These are phyloP conservation scores for Xylariaceae sp. DNA, from an alignment of 2,329 filamentous ascomycete species.

Conservation along the genomic window DNA sequence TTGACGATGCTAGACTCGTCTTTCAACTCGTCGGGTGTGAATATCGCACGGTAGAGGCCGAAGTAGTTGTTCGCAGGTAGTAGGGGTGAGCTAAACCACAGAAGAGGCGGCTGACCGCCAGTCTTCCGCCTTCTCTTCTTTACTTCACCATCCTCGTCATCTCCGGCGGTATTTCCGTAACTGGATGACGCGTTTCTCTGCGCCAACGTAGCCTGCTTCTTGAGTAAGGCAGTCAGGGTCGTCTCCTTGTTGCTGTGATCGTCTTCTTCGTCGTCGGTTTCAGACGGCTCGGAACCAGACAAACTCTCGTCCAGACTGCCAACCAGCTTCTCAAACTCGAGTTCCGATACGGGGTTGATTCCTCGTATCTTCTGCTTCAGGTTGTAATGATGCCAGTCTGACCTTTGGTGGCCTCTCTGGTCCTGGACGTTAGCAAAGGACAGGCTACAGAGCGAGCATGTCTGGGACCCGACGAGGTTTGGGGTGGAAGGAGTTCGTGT, in stretches of 20 bases:
- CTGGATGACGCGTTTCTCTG: conserved; percentile 34
- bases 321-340: conserved; percentile 80
- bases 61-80: conserved; percentile 75
- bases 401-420: conserved; percentile 79
- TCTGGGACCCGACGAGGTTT: conserved; percentile 57
- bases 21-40: conserved; percentile 66
- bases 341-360: conserved; percentile 64
- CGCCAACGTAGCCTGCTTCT: conserved; percentile 72
- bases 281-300: conserved; percentile 76
- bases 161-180: conserved; percentile 44
- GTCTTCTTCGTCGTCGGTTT: conserved; percentile 58
- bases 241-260: conserved; percentile 53
- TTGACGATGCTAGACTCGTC: conserved; percentile 58
- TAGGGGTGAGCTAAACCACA: conserved; percentile 78
- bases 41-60: conserved; percentile 78
- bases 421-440: conserved; percentile 69
- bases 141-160: conserved; percentile 45
- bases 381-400: conserved; percentile 91
- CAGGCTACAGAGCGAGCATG: conserved; percentile 75
- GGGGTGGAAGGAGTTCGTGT: conserved; percentile 27
- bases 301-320: conserved; percentile 84
- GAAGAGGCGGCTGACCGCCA: conserved; percentile 64
- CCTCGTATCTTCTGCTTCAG: conserved; percentile 85
- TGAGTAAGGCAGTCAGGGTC: conserved; percentile 70
- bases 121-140: conserved; percentile 46